Conservation (phyloP, 179 eudicot species). For the Beta macrorhiza region DNA sequence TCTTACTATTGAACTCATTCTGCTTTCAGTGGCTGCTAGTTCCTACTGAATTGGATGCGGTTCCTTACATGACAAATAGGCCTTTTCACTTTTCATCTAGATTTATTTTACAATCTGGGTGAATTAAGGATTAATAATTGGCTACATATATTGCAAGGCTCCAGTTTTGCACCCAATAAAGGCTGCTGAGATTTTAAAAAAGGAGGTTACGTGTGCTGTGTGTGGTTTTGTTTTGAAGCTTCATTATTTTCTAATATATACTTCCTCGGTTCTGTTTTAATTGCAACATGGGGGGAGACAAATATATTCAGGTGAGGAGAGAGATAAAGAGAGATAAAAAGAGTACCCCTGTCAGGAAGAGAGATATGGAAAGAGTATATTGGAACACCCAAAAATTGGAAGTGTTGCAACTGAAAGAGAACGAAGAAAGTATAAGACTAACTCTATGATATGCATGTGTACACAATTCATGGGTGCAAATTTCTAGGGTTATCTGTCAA, state of each 20-base stretch:
- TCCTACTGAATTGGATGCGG: slow-evolving; percentile 33
- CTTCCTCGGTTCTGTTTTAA: too few relatives aligned
- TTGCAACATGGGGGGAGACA: too few relatives aligned
- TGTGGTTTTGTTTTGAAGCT: slow-evolving; percentile 1
- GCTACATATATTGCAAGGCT: slow-evolving; percentile 29
- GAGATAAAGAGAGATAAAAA: too few relatives aligned
- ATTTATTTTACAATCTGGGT: slow-evolving; percentile 27
- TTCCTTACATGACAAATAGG: slow-evolving; percentile 34
- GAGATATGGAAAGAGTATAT: too few relatives aligned
- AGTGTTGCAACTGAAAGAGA: too few relatives aligned
- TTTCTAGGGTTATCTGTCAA: not conserved
- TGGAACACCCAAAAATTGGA: too few relatives aligned
- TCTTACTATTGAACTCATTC: slow-evolving; percentile 31
- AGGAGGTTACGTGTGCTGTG: not conserved
- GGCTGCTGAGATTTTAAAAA: slow-evolving; percentile 21
- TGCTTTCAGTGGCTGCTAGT: slow-evolving; percentile 23
- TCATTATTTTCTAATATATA: not conserved
- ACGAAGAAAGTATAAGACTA: not conserved
- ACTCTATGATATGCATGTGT: slow-evolving; percentile 1
- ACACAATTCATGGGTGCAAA: not conserved
- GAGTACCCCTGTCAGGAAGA: too few relatives aligned
- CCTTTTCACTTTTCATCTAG: slow-evolving; percentile 38
- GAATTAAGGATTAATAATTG: slow-evolving; percentile 32
- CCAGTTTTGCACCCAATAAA: slow-evolving; percentile 30
- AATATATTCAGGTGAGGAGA: too few relatives aligned